A percentile compares a stretch with the other conserved stretches of the same genome.
These are phyloP conservation scores for Pelargonium australe DNA, from an alignment of 441 rosid genomes.

Conservation along the genomic window DNA sequence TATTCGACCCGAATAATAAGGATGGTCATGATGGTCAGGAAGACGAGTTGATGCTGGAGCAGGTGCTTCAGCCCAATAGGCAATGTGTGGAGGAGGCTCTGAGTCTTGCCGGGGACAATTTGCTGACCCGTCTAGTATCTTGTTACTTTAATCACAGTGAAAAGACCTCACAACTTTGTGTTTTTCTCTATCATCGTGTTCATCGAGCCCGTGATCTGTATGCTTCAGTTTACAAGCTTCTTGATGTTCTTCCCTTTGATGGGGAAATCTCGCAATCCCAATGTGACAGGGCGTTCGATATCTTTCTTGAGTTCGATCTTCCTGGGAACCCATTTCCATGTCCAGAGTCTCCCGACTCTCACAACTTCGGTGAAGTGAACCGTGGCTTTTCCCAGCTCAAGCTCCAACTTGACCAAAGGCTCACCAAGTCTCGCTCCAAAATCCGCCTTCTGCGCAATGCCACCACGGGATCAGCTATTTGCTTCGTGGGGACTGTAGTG, in stretches of 20 bases:
- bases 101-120: slow-evolving; percentile 28
- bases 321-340: slow-evolving; percentile 57
- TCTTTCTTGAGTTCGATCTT: slow-evolving; percentile 43
- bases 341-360: slow-evolving; percentile 27
- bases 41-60: slow-evolving; percentile 30
- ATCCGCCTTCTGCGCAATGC: slow-evolving; percentile 41
- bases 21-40: slow-evolving; percentile 21
- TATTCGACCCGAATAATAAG: slow-evolving; percentile 9
- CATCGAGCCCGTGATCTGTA: slow-evolving; percentile 46
- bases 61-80: slow-evolving; percentile 49
- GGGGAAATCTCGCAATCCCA: slow-evolving; percentile 30
- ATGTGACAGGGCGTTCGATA: slow-evolving; percentile 45
- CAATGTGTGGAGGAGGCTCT: slow-evolving; percentile 53
- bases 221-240: slow-evolving; percentile 44
- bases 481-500: slow-evolving; percentile 26
- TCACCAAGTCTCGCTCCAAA: slow-evolving; percentile 50
- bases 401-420: slow-evolving; percentile 42
- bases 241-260: slow-evolving; percentile 42
- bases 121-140: slow-evolving; percentile 48
- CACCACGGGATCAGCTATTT: slow-evolving; percentile 44
- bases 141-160: slow-evolving; percentile 65
- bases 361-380: slow-evolving; percentile 42
- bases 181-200: slow-evolving; percentile 41
- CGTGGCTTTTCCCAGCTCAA: slow-evolving; percentile 48
- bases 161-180: slow-evolving; percentile 46